phyloP scores from a whole-genome alignment of 2,329 filamentous ascomycete genomes.

The Raffaelea arxii region DNA sequence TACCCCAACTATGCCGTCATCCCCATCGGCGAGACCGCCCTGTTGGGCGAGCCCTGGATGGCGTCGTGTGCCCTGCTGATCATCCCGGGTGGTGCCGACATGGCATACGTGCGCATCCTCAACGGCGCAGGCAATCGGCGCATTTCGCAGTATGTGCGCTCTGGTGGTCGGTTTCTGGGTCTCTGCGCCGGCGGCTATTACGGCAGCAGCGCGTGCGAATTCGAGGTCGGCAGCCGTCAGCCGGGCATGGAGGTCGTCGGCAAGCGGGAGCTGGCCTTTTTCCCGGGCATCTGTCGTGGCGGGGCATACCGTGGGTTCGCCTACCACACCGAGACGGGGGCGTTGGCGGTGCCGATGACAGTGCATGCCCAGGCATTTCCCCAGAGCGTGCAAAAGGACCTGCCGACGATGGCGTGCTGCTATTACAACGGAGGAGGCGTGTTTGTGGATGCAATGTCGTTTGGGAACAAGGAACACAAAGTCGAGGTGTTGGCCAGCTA shows the following conservation, averaged over 20 bases:
- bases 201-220: constrained; percentile 71
- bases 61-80: constrained; percentile 81
- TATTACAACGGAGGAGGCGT: constrained; percentile 96
- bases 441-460: constrained; percentile 68
- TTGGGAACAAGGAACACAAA: too few relatives aligned
- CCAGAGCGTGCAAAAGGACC: constrained; percentile 16
- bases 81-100: constrained; percentile 87
- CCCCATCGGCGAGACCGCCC: constrained; percentile 63
- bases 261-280: constrained; percentile 76
- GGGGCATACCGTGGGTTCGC: constrained; percentile 82
- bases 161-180: constrained; percentile 78
- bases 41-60: constrained; percentile 88
- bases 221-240: constrained; percentile 83
- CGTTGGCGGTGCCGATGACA: constrained; percentile 58
- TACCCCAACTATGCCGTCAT: constrained; percentile 90
- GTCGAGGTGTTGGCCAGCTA: constrained; percentile 80
- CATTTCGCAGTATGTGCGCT: constrained; percentile 77
- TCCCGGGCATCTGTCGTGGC: constrained; percentile 75
- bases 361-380: constrained; percentile 53
- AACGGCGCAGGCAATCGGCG: constrained; percentile 80
- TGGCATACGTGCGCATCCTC: constrained; percentile 78
- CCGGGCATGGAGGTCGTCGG: constrained; percentile 76
- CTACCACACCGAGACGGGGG: constrained; percentile 80
- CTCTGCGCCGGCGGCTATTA: constrained; percentile 96
- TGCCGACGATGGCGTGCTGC: constrained; percentile 55